Evolutionary conservation across 768 basidiomycete species (phyloP).

Genomic region (Phylloporus rhodoxanthus): DNA sequence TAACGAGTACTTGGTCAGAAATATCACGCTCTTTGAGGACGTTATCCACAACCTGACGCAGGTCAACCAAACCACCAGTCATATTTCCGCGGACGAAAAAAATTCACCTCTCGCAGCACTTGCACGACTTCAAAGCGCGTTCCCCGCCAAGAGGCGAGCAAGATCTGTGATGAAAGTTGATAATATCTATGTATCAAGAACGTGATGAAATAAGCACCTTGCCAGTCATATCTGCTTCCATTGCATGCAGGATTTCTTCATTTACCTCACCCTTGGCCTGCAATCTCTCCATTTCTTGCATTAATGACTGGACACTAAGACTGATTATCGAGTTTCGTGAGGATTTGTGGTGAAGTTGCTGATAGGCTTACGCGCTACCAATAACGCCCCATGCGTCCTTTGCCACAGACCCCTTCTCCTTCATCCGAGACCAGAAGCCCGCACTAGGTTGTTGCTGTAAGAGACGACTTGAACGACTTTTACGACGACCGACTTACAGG

Average conservation of each 20-base stretch:
- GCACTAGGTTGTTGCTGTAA: slow-evolving; percentile 38
- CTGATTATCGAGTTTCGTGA: slow-evolving; percentile 42
- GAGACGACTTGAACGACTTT: no score
- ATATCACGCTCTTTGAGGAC: slow-evolving; percentile 77
- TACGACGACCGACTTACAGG: slow-evolving; percentile 47
- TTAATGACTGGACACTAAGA: slow-evolving; percentile 21
- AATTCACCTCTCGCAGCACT: slow-evolving; percentile 65
- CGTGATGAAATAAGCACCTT: slow-evolving; percentile 45
- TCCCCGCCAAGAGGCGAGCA: slow-evolving; percentile 97
- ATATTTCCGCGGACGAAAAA: slow-evolving; percentile 2
- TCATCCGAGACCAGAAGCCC: slow-evolving; percentile 89
- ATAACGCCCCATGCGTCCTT: slow-evolving; percentile 98
- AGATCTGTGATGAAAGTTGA: slow-evolving; percentile 45
- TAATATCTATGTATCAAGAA: neutral
- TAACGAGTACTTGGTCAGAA: slow-evolving; percentile 63
- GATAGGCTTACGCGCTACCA: slow-evolving; percentile 74
- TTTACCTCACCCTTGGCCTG: slow-evolving; percentile 84
- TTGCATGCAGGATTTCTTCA: slow-evolving; percentile 77
- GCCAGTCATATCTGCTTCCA: slow-evolving; percentile 91
- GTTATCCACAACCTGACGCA: slow-evolving; percentile 63
- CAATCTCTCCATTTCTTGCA: slow-evolving; percentile 82
- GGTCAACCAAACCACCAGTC: neutral
- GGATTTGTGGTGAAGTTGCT: slow-evolving; percentile 42
- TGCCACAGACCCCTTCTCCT: slow-evolving; percentile 87
- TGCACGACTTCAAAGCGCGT: slow-evolving; percentile 92